A percentile compares a stretch with the other conserved stretches of the same genome.
Conservation (phyloP, 108 stramenopile species). For the Bacterosira constricta region DNA sequence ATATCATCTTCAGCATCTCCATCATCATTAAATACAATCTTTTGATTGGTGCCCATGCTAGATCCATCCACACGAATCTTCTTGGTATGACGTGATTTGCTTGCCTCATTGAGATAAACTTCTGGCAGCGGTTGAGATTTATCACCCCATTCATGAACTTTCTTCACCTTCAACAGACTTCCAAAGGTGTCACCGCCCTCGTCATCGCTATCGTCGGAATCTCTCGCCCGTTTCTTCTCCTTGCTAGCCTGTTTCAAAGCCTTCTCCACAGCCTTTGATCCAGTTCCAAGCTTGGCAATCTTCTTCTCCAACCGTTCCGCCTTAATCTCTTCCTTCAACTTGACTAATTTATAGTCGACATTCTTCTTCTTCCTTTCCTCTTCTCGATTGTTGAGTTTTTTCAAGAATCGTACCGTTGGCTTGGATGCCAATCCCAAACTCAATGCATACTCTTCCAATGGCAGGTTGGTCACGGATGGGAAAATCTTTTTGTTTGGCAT, state of each 20-base stretch:
- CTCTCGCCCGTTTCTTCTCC: slow-evolving; percentile 39
- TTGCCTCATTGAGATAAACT: slow-evolving; percentile 46
- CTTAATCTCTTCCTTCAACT: slow-evolving; percentile 94
- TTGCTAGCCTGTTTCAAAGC: background rate
- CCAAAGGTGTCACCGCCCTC: slow-evolving; percentile 65
- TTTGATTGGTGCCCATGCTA: slow-evolving; percentile 62
- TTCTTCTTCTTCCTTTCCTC: slow-evolving; percentile 89
- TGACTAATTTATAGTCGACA: slow-evolving; percentile 85
- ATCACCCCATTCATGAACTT: slow-evolving; percentile 60
- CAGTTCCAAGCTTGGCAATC: slow-evolving; percentile 58
- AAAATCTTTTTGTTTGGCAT: slow-evolving; percentile 86
- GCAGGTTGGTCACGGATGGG: slow-evolving; percentile 66
- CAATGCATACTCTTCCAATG: slow-evolving; percentile 82
- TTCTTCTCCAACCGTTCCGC: slow-evolving; percentile 88
- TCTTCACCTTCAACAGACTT: slow-evolving; percentile 79
- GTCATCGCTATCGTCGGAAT: slow-evolving; percentile 23
- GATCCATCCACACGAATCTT: slow-evolving; percentile 83
- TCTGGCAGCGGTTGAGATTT: slow-evolving; percentile 37
- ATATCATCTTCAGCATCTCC: slow-evolving; percentile 77
- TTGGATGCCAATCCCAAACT: slow-evolving; percentile 90
- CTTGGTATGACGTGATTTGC: slow-evolving; percentile 72
- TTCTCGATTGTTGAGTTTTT: slow-evolving; percentile 77
- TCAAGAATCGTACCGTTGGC: slow-evolving; percentile 83
- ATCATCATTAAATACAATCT: slow-evolving; percentile 88
- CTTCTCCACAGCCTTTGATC: slow-evolving; percentile 15